phyloP scores from a whole-genome alignment of 1,139 yeast genomes.

The Yamadazyma jaroonii region DNA sequence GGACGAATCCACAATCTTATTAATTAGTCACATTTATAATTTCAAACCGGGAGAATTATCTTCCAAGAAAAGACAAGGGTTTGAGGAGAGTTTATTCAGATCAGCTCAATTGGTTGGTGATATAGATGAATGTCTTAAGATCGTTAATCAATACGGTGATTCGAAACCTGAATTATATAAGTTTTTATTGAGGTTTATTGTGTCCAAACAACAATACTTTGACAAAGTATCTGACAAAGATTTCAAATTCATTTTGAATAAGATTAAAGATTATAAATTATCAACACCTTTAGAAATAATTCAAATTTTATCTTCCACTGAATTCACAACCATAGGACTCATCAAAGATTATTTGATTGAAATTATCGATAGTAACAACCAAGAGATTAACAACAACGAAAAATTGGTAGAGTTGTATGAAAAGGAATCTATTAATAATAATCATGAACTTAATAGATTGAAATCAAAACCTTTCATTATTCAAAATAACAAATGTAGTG shows the following conservation, averaged over 20 bases:
- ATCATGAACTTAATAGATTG: slow-evolving; percentile 51
- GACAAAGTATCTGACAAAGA: slow-evolving; percentile 52
- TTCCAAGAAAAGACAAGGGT: slow-evolving; percentile 40
- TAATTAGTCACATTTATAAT: slow-evolving; percentile 65
- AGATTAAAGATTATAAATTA: slow-evolving; percentile 50
- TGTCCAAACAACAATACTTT: slow-evolving; percentile 55
- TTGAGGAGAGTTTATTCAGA: slow-evolving; percentile 64
- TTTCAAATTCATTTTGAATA: slow-evolving; percentile 48
- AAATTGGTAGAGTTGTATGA: slow-evolving; percentile 69
- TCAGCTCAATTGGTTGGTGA: slow-evolving; percentile 59
- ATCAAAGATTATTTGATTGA: slow-evolving; percentile 69
- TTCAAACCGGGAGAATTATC: slow-evolving; percentile 48
- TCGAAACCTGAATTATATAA: slow-evolving; percentile 64
- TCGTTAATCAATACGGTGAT: slow-evolving; percentile 60
- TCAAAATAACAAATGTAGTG: slow-evolving; percentile 68
- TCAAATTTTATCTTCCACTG: slow-evolving; percentile 54
- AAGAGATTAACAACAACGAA: slow-evolving; percentile 66
- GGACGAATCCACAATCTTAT: slow-evolving; percentile 59
- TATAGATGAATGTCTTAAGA: slow-evolving; percentile 52
- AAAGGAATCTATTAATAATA: slow-evolving; percentile 58
- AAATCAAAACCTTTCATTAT: slow-evolving; percentile 56
- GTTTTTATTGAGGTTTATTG: slow-evolving; percentile 61
- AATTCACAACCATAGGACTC: slow-evolving; percentile 67
- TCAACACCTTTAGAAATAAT: slow-evolving; percentile 77
- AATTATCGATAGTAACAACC: slow-evolving; percentile 56